Evolutionary conservation across 345 rosid genomes (phyloP).

Genomic region (Pelargonium nanum): DNA sequence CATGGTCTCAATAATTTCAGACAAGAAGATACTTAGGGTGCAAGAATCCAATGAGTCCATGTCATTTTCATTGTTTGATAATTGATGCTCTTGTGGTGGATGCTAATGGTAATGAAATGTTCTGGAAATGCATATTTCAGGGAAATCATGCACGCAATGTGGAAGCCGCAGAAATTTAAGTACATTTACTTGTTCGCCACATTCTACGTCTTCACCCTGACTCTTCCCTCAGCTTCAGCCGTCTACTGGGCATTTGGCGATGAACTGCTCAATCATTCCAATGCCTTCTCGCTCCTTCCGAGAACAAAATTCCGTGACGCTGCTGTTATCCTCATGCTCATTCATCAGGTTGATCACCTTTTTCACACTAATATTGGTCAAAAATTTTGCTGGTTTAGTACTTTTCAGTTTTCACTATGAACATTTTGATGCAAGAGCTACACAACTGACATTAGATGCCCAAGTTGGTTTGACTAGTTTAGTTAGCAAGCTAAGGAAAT

Average conservation of each 20-base stretch:
- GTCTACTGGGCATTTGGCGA: conserved; percentile 99
- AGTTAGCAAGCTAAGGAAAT: too few relatives aligned
- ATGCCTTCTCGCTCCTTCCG: conserved; percentile 89
- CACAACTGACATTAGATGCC: too few relatives aligned
- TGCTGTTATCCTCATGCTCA: conserved; percentile 92
- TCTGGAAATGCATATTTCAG: conserved; percentile 27
- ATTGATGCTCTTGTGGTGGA: neutral
- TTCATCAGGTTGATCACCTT: conserved; percentile 56
- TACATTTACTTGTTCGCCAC: conserved; percentile 90
- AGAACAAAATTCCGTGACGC: conserved; percentile 66
- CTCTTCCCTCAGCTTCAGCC: conserved; percentile 86
- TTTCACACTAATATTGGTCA: too few relatives aligned
- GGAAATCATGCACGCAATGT: conserved; percentile 99
- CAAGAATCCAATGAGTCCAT: conserved; percentile 7
- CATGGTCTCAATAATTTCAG: conserved; percentile 11
- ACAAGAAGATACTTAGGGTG: neutral
- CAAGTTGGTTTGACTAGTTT: too few relatives aligned
- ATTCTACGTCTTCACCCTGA: conserved; percentile 82
- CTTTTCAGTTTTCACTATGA: too few relatives aligned
- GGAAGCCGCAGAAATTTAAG: conserved; percentile 98
- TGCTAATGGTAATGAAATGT: too few relatives aligned
- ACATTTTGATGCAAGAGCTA: too few relatives aligned
- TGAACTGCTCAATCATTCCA: conserved; percentile 70
- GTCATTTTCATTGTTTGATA: conserved; percentile 5
- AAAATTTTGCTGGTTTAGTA: neutral